Conservation (phyloP, 306 rosid species). For the Ceratonia siliqua region DNA sequence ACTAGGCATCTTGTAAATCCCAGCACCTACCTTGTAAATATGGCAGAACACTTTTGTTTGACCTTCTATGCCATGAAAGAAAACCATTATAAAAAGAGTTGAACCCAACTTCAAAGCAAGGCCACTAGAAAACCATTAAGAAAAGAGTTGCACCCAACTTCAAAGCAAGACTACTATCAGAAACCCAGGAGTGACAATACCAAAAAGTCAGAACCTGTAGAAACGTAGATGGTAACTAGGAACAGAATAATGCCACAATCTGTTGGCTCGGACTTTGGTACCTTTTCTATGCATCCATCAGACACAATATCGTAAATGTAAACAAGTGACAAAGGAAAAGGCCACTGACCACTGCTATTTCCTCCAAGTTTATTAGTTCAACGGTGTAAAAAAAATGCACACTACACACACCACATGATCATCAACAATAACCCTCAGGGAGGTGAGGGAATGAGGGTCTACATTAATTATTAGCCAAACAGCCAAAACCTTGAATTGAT, state of each 20-base stretch:
- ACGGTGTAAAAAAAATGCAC: not conserved
- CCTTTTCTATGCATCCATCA: not conserved
- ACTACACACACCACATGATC: not conserved
- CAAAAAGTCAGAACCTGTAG: not conserved
- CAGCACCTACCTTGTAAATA: not conserved
- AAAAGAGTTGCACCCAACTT: not conserved
- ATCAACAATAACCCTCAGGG: slow-evolving; percentile 13
- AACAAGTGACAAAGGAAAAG: not conserved
- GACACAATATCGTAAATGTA: not conserved
- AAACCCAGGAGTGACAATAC: not conserved
- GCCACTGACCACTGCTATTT: slow-evolving; percentile 6
- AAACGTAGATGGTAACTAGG: not conserved
- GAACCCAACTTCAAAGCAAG: not conserved
- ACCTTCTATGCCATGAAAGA: not conserved
- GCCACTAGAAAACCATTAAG: not conserved
- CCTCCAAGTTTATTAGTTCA: slow-evolving; percentile 15
- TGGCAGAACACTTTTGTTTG: not conserved
- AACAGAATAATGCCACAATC: slow-evolving; percentile 2
- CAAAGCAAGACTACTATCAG: not conserved
- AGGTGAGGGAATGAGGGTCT: slow-evolving; percentile 14
- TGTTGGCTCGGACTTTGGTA: not conserved
- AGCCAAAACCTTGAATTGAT: slow-evolving; percentile 3
- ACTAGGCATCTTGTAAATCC: not conserved
- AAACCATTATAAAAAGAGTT: not conserved
- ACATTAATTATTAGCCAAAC: not conserved